phyloP scores from a whole-genome alignment of 768 basidiomycete genomes.

The Daedaleopsis sinensis region DNA sequence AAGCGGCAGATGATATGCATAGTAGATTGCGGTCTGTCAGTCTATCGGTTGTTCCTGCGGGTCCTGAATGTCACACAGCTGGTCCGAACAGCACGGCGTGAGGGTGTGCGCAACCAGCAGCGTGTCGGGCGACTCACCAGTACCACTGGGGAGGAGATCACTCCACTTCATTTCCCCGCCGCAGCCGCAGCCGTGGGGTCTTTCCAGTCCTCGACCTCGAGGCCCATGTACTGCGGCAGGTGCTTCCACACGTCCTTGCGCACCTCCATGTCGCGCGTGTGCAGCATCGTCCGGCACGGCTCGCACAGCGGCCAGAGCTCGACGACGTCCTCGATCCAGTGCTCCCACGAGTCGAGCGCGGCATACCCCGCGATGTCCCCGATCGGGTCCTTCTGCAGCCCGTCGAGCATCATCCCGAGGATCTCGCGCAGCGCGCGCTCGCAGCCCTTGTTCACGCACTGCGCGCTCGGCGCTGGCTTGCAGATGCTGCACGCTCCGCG shows the following conservation, averaged over 20 bases:
- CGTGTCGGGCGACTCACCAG: not conserved
- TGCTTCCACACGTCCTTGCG: conserved; percentile 19
- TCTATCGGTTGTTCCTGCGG: not conserved
- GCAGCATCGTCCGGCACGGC: conserved; percentile 18
- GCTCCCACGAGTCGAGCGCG: conserved; percentile 23
- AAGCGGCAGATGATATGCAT: not conserved
- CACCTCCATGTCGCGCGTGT: conserved; percentile 17
- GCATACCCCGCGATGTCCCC: conserved; percentile 21
- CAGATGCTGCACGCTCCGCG: conserved; percentile 23
- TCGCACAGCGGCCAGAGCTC: conserved; percentile 22
- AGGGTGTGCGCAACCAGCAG: not conserved
- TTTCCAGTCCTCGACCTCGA: conserved; percentile 21
- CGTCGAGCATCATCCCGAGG: conserved; percentile 20
- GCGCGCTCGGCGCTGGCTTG: conserved; percentile 17
- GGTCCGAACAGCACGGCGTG: not conserved
- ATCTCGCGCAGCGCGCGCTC: conserved; percentile 22
- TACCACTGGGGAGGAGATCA: no score
- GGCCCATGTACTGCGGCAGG: conserved; percentile 21
- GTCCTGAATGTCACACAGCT: not conserved
- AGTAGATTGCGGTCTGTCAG: not conserved
- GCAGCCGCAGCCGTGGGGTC: conserved; percentile 9
- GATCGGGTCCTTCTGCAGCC: conserved; percentile 22
- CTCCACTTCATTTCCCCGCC: not conserved
- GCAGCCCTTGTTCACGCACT: conserved; percentile 18
- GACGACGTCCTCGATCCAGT: conserved; percentile 24